Percentiles rank a stretch among this genome's conserved stretches.
Conservation (phyloP, 176 grass and related monocot genomes). For the Rhynchospora pubera region DNA sequence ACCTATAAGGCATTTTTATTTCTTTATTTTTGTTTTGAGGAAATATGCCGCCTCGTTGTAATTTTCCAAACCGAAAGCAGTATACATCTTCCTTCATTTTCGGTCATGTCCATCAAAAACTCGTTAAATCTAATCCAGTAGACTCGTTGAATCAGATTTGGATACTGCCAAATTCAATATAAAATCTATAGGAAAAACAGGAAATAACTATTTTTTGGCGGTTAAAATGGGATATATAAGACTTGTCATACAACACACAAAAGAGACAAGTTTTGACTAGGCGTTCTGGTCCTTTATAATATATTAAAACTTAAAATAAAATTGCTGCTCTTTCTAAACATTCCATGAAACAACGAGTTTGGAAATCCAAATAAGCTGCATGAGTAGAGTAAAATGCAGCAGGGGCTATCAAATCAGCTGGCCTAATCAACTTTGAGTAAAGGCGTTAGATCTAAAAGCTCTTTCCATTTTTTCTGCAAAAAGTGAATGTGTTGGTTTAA, state of each 20-base stretch:
- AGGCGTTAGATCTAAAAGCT: slow-evolving; percentile 6
- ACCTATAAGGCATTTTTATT: too few relatives aligned
- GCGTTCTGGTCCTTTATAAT: slow-evolving; percentile 26
- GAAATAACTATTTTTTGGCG: too few relatives aligned
- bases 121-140: background rate
- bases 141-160: background rate
- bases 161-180: background rate
- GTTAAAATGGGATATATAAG: too few relatives aligned
- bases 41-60: background rate
- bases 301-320: too few relatives aligned
- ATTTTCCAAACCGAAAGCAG: background rate
- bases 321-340: background rate
- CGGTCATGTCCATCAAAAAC: background rate
- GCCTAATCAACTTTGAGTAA: slow-evolving; percentile 1
- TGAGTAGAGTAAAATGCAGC: background rate
- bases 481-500: slow-evolving; percentile 2
- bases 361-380: background rate
- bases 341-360: background rate
- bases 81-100: background rate
- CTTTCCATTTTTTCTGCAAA: background rate
- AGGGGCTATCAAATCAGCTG: background rate
- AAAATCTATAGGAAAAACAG: background rate
- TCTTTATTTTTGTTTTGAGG: too few relatives aligned
- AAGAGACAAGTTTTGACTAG: background rate
- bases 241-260: background rate